These are phyloP conservation scores for Lachancea lanzarotensis DNA, from an alignment of 805 yeast genomes.

Conservation along the genomic window DNA sequence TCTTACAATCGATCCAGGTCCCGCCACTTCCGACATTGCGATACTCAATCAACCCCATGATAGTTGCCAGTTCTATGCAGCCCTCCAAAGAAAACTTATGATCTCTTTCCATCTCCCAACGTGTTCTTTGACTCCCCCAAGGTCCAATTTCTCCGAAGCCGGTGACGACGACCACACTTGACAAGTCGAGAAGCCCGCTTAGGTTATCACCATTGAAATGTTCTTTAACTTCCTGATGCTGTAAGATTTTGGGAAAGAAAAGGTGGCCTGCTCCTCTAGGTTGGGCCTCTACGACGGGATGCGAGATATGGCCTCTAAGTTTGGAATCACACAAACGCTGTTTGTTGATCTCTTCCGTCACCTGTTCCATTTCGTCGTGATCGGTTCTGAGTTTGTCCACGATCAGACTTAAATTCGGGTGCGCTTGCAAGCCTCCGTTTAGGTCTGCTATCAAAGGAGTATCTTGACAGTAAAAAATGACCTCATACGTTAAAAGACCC, in stretches of 20 bases:
- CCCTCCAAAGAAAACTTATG: constrained; percentile 86
- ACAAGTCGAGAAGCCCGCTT: constrained; percentile 72
- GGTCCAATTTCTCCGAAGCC: constrained; percentile 91
- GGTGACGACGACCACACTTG: constrained; percentile 72
- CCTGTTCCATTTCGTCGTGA: not conserved
- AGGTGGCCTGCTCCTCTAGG: constrained; percentile 79
- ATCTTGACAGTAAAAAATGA: constrained; percentile 74
- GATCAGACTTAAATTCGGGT: constrained; percentile 48
- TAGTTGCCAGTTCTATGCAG: constrained; percentile 89
- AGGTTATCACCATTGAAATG: constrained; percentile 42
- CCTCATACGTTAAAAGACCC: constrained; percentile 77
- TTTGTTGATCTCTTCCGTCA: not conserved
- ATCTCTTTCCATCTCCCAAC: constrained; percentile 88
- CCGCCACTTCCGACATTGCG: constrained; percentile 1
- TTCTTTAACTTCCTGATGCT: constrained; percentile 51
- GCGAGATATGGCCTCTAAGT: not conserved
- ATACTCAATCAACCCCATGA: constrained; percentile 83
- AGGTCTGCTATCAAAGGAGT: constrained; percentile 89
- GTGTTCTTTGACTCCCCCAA: constrained; percentile 86
- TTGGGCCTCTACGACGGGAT: constrained; percentile 17
- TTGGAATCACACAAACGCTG: not conserved
- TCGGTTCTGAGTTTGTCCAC: constrained; percentile 57
- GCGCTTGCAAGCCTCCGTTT: constrained; percentile 91
- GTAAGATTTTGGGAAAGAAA: constrained; percentile 66
- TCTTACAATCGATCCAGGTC: constrained; percentile 82